Conservation (phyloP, 1,139 yeast genomes). For the Blastobotrys aristatus region DNA sequence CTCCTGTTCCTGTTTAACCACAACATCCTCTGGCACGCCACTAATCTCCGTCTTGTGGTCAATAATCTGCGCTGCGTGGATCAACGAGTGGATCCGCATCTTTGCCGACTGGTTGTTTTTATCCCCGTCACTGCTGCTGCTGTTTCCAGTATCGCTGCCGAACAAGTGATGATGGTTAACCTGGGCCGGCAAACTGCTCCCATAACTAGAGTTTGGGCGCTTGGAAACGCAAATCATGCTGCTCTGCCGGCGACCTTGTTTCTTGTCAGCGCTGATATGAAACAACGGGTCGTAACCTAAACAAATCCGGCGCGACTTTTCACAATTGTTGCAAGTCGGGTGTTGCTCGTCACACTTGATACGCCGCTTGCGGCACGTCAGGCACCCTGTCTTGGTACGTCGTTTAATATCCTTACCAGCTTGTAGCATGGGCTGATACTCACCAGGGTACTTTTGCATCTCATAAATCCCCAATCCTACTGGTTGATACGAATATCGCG, state of each 20-base stretch:
- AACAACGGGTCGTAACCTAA: conserved; percentile 52
- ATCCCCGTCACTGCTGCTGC: background rate
- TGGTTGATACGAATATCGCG: conserved; percentile 4
- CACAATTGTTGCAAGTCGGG: conserved; percentile 71
- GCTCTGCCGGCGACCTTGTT: conserved; percentile 4
- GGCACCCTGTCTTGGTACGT: conserved; percentile 68
- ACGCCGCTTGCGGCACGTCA: conserved; percentile 66
- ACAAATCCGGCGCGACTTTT: conserved; percentile 62
- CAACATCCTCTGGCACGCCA: background rate
- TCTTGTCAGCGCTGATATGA: conserved; percentile 21
- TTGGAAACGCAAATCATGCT: background rate
- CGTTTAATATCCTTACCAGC: conserved; percentile 31
- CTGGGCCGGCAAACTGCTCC: background rate
- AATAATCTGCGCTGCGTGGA: conserved; percentile 29
- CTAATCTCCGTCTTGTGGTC: conserved; percentile 13
- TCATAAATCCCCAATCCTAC: conserved; percentile 13
- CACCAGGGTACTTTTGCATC: background rate
- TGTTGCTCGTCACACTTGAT: conserved; percentile 69
- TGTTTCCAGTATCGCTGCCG: conserved; percentile 1
- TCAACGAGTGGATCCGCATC: conserved; percentile 28
- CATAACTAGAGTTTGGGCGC: background rate
- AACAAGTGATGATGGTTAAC: background rate
- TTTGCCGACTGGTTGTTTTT: conserved; percentile 14
- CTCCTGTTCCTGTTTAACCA: no score
- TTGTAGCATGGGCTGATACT: conserved; percentile 20